These are phyloP conservation scores for Euphorbia lathyris DNA, from an alignment of 345 rosid species.

Conservation along the genomic window DNA sequence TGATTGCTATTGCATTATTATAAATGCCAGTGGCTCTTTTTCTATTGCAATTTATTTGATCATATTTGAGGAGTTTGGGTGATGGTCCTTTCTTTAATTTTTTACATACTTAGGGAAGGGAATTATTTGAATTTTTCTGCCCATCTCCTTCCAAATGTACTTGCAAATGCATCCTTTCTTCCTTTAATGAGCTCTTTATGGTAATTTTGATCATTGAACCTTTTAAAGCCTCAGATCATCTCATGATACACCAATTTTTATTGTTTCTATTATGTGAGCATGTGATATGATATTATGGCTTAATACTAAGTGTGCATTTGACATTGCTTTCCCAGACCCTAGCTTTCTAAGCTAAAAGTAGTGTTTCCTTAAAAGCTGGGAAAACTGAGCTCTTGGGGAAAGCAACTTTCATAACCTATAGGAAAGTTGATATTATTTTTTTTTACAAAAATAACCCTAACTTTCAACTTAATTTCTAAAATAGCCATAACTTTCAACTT, in stretches of 20 bases:
- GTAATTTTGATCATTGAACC: not conserved
- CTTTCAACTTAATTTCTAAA: too few relatives aligned
- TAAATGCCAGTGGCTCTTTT: not conserved
- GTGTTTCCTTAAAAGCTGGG: too few relatives aligned
- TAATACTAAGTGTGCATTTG: too few relatives aligned
- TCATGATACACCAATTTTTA: not conserved
- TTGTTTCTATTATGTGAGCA: not conserved
- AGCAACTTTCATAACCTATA: too few relatives aligned
- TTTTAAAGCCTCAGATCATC: not conserved
- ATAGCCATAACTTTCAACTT: too few relatives aligned
- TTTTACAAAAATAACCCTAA: too few relatives aligned
- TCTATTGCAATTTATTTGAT: not conserved
- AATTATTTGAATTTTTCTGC: not conserved
- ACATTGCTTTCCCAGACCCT: too few relatives aligned
- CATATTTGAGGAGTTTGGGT: not conserved
- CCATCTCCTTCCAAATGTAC: not conserved
- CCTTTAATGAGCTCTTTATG: too few relatives aligned
- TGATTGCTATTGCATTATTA: not conserved
- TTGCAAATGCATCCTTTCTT: not conserved
- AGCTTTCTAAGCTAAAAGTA: too few relatives aligned
- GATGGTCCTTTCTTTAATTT: conserved; percentile 4
- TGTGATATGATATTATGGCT: not conserved
- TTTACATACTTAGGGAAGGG: too few relatives aligned
- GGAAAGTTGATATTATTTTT: too few relatives aligned
- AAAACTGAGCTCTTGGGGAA: too few relatives aligned